Base-by-base conservation (phyloP, 768 basidiomycete species). In the Chalciporus chontae region DNA sequence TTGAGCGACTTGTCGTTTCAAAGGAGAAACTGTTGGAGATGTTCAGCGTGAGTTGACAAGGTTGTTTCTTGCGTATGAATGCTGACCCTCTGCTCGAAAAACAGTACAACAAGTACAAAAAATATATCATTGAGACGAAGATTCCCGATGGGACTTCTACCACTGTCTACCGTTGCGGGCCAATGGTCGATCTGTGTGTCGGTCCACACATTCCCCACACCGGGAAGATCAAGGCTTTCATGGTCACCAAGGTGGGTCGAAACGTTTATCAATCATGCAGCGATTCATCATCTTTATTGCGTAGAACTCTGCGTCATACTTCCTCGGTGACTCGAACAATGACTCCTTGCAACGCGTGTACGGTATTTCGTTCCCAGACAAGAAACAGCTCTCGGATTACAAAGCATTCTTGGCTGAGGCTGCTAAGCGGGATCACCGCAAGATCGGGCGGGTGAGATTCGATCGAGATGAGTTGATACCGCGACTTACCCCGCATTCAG, bases 171-270 rank as follows among this genome's bases (percentile, higher is more conserved):
- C 90, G 95, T 44, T 98, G 96, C 66, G 96, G 96, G 29, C 94
- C 96, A 36, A 93, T 99, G 87, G 84, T 99, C 48, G 96, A 99
- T 71, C 78, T 99, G 32, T 99, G 96, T 63, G 77, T 94, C 32
- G 96, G 96, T 27, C 96, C 96, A 19, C 96, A 99, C 69, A 91
- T 99, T 51, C 95, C 96, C 11, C 92, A 98, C 71, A 97, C 96
- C 3, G 94, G 94, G 39, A 89, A 85, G 64, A 97, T 99, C 75
- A 99, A 98, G 77, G 86, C 95, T 0, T 83, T 98, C 67, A 92
- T 95, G 81, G 78, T 99, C 60, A 94, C 93, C 53, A 99, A 99
- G 76, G 93, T 90, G 45, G 8, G 59, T 52, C 17, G 24, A 38
- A 11, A 29, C 14, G 8, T 26, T 26, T 15, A 2, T 39, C 7